A percentile compares a stretch with the other conserved stretches of the same genome.
Conservation (phyloP, 345 rosid genomes). For the Lepidium sativum region DNA sequence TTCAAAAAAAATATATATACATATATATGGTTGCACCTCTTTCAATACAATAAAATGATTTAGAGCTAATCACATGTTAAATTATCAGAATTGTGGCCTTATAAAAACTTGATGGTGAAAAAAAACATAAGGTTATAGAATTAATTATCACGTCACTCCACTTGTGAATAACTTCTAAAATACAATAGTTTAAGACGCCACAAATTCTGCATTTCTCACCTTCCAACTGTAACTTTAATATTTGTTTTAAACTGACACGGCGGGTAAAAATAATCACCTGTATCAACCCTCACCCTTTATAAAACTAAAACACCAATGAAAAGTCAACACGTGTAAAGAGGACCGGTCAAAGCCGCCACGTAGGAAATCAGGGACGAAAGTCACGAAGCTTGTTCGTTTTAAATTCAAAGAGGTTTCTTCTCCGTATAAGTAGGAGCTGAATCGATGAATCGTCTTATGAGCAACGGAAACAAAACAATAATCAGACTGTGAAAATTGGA, state of each 20-base stretch:
- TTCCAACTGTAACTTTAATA: constrained; percentile 22
- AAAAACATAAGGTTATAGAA: neutral
- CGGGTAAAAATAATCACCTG: constrained; percentile 18
- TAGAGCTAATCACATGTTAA: constrained; percentile 1
- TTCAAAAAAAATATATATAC: no score
- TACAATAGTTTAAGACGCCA: neutral
- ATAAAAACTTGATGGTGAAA: neutral
- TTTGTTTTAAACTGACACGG: constrained; percentile 9
- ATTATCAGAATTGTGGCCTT: neutral
- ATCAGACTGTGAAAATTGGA: neutral
- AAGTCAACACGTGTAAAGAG: neutral
- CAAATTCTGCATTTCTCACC: constrained; percentile 29
- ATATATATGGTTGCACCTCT: neutral
- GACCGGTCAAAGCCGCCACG: constrained; percentile 28
- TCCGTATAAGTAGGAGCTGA: constrained; percentile 27
- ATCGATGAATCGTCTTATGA: constrained; percentile 2
- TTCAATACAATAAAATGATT: neutral
- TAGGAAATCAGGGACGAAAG: constrained; percentile 11
- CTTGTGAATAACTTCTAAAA: constrained; percentile 5
- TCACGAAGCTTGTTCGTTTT: constrained; percentile 16
- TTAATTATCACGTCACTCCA: constrained; percentile 11
- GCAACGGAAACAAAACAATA: neutral
- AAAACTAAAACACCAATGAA: neutral
- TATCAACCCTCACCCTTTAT: neutral
- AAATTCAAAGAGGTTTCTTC: constrained; percentile 7